Evolutionary conservation across 345 rosid genomes (phyloP).

Genomic region (Corchorus olitorius): DNA sequence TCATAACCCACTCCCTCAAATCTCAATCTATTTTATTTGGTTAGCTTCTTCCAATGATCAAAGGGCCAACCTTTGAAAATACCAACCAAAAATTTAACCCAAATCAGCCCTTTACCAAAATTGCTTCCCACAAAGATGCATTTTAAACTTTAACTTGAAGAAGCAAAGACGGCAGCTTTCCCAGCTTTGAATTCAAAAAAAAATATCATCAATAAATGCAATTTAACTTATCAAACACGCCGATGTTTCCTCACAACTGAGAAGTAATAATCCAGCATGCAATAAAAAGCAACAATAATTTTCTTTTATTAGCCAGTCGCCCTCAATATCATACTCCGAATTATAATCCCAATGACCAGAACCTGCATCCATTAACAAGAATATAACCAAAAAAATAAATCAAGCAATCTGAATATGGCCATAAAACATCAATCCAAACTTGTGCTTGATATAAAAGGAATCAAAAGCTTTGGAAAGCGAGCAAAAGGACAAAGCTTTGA

Average conservation of each 20-base stretch:
- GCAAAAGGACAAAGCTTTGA: conserved; percentile 12
- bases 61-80: neutral
- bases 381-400: neutral
- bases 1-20: conserved; percentile 22
- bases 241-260: conserved; percentile 7
- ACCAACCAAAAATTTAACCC: conserved; percentile 11
- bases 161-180: conserved; percentile 22
- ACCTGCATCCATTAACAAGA: conserved; percentile 16
- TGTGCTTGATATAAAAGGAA: neutral
- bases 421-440: conserved; percentile 3
- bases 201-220: conserved; percentile 18
- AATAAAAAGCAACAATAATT: neutral
- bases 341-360: neutral
- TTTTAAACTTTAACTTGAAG: conserved; percentile 24
- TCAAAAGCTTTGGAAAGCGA: conserved; percentile 13
- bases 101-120: conserved; percentile 22
- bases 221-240: conserved; percentile 2
- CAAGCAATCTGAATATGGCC: neutral
- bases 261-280: neutral
- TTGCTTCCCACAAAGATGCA: conserved; percentile 21
- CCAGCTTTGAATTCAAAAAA: conserved; percentile 25
- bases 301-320: neutral
- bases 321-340: neutral
- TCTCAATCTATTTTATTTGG: conserved; percentile 17
- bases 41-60: conserved; percentile 20